Conservation (phyloP, 352 stramenopile genomes). For the Pythium apleroticum region DNA sequence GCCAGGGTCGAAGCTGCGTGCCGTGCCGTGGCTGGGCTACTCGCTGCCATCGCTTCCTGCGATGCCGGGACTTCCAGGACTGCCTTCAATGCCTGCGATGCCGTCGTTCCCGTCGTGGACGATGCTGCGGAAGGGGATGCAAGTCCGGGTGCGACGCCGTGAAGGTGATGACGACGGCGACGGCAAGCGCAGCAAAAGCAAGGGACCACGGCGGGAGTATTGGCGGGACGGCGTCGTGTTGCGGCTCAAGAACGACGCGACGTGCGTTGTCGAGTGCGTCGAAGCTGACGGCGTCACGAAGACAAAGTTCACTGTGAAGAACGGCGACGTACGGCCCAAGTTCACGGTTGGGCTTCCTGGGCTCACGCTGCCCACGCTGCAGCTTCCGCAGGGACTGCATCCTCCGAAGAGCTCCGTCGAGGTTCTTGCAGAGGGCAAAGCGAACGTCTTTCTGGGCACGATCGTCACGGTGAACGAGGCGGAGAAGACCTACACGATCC, state of each 20-base stretch:
- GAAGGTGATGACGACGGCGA: constrained; percentile 11
- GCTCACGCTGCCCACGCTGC: constrained; percentile 27
- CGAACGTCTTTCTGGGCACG: constrained; percentile 48
- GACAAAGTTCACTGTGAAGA: constrained; percentile 46
- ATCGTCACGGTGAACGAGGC: constrained; percentile 42
- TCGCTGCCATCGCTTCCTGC: constrained; percentile 21
- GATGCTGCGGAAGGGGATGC: constrained; percentile 48
- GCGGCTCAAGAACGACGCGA: constrained; percentile 44
- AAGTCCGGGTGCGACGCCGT: constrained; percentile 46
- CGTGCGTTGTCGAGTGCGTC: constrained; percentile 46
- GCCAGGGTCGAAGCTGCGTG: constrained; percentile 37
- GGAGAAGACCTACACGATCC: constrained; percentile 51
- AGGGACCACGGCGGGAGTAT: background rate
- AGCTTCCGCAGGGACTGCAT: constrained; percentile 30
- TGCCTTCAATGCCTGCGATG: constrained; percentile 9
- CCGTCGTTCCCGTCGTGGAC: constrained; percentile 22
- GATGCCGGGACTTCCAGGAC: constrained; percentile 13
- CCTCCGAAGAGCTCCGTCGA: constrained; percentile 51
- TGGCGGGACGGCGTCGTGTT: constrained; percentile 57
- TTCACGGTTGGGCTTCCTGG: constrained; percentile 39
- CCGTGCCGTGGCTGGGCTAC: constrained; percentile 52
- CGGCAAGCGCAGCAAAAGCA: constrained; percentile 1
- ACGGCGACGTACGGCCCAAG: constrained; percentile 44
- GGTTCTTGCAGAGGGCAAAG: constrained; percentile 34
- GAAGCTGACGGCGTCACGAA: constrained; percentile 30